Base-by-base conservation (phyloP, 495 filamentous ascomycete species). In the Aspergillus carlsbadensis region DNA sequence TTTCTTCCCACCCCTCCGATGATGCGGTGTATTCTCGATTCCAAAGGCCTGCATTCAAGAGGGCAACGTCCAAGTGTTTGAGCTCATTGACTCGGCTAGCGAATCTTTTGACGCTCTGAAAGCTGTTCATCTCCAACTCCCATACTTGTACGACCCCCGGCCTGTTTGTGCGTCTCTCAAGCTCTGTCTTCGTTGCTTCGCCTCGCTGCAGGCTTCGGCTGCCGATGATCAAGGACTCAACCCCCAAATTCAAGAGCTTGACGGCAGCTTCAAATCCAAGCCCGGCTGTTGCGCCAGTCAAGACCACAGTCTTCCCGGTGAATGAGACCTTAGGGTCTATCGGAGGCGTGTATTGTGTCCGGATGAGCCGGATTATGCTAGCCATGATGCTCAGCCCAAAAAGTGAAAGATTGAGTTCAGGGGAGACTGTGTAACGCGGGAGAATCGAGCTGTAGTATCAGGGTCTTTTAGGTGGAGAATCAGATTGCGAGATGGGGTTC, bases 281-380 rank as follows among this genome's bases (percentile, higher is more conserved):
- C 10, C 79, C 79, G 3, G 73, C 77, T 36, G 70, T 85, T 41
- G 82, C 76, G 17, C 82, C 84, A 10, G 83, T 87, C 13, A 86
- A 62, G 21, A 87, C 54, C 45, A 85, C 74, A 7, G 81, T 79
- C 58, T 78, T 79, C 26, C 74, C 74, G 8, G 70, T 69, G 42
- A 79, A 77, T 2, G 73, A 73, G 24, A 68, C 57, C 6, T 49
- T 64, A 6, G 72, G 72, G 34, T 77, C 70, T 17, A 58, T 61
- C 0, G 76, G 76, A 2, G 73, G 67, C 10, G 54, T 71, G 34
- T 66, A 70, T 58, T 74, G 73, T 54, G 65, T 65, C 42, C 67
- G 70, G 5, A 74, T 61, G 34, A 78, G 69, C 11, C 70, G 65
- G n/a, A 74, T 54, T 2, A 77, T 60, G 17, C 68, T 60, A 5